Conservation (phyloP, 2,329 filamentous ascomycete genomes). For the Lachnellula arida region DNA sequence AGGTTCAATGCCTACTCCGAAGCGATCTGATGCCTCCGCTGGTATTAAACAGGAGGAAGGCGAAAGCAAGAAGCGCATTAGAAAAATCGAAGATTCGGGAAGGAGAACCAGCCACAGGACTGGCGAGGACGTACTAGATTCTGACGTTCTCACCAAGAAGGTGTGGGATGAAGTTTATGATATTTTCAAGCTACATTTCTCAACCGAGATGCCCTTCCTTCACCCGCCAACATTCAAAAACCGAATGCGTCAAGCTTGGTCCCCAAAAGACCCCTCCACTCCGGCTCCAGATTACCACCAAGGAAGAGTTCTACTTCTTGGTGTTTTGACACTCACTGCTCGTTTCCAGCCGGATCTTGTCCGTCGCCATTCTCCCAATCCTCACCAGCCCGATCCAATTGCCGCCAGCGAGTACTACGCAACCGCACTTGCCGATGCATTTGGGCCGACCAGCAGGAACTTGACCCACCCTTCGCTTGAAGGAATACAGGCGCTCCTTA, state of each 20-base stretch:
- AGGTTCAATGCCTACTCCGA: constrained; percentile 31
- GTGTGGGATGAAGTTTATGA: constrained; percentile 67
- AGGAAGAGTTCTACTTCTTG: constrained; percentile 56
- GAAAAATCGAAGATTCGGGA: constrained; percentile 35
- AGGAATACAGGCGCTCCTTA: constrained; percentile 61
- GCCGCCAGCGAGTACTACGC: constrained; percentile 62
- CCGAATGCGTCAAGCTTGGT: constrained; percentile 41
- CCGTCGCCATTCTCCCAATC: constrained; percentile 37
- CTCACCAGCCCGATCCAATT: constrained; percentile 40
- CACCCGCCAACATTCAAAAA: constrained; percentile 61
- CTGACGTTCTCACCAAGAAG: constrained; percentile 55
- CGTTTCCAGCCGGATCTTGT: constrained; percentile 61
- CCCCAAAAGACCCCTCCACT: constrained; percentile 26
- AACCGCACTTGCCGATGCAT: constrained; percentile 48
- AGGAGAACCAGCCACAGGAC: constrained; percentile 31
- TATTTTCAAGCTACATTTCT: constrained; percentile 67
- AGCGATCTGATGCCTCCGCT: constrained; percentile 26
- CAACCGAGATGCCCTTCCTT: constrained; percentile 67
- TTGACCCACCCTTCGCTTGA: constrained; percentile 54
- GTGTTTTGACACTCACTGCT: constrained; percentile 63
- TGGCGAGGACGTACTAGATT: constrained; percentile 58
- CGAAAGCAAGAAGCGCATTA: constrained; percentile 43
- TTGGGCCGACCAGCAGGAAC: constrained; percentile 43
- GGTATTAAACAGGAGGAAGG: constrained; percentile 31
- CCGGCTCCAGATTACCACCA: constrained; percentile 34